A percentile compares a stretch with the other conserved stretches of the same genome.
Conservation (phyloP, 2,329 filamentous ascomycete genomes). For the Ceratocystis cacaofunesta region DNA sequence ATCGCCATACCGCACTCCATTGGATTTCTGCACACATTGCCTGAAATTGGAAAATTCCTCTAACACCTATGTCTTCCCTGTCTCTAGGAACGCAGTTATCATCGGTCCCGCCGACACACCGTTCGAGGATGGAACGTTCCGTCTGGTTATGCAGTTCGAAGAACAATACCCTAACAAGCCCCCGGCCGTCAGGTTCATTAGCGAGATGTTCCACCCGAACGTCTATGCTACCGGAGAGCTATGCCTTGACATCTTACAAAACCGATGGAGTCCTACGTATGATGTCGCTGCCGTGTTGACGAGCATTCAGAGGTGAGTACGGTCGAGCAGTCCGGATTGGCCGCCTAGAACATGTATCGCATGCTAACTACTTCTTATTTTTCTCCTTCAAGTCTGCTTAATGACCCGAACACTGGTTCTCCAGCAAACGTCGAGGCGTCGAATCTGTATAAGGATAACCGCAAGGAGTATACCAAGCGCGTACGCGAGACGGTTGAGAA, state of each 20-base stretch:
- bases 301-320: conserved; percentile 79
- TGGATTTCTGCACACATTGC: neutral
- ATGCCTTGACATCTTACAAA: conserved; percentile 92
- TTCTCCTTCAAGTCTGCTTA: conserved; percentile 53
- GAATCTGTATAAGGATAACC: conserved; percentile 96
- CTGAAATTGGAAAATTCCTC: neutral
- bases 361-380: conserved; percentile 21
- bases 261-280: conserved; percentile 96
- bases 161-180: conserved; percentile 99
- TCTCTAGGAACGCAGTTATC: conserved; percentile 83
- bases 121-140: conserved; percentile 95
- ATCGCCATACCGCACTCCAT: neutral
- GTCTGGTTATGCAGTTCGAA: conserved; percentile 97
- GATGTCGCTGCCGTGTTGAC: conserved; percentile 95
- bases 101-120: conserved; percentile 94
- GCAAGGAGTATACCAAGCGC: conserved; percentile 88
- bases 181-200: conserved; percentile 95
- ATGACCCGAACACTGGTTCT: conserved; percentile 96
- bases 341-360: neutral
- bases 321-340: neutral
- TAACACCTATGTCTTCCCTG: conserved; percentile 7
- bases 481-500: conserved; percentile 96
- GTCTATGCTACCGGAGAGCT: conserved; percentile 95
- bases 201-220: conserved; percentile 98
- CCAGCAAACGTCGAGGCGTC: conserved; percentile 96